A percentile compares a stretch with the other conserved stretches of the same genome.
Conservation (phyloP, 2,329 filamentous ascomycete genomes). For the Fusarium torreyae region DNA sequence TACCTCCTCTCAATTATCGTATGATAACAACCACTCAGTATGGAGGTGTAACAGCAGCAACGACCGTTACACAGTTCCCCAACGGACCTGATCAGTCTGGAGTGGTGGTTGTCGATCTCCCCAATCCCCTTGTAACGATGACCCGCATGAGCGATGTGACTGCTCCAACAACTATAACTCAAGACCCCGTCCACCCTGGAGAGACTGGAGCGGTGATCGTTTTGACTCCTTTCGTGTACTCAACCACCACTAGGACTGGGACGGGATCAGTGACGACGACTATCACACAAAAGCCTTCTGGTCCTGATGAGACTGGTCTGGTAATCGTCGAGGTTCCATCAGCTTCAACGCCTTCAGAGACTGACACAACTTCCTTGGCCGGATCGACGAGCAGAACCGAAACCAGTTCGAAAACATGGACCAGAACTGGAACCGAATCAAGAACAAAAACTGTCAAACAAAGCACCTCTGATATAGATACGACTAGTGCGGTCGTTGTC, state of each 20-base stretch:
- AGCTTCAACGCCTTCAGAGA: background rate
- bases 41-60: background rate
- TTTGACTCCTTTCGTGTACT: background rate
- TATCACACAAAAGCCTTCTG: background rate
- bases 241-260: background rate
- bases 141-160: background rate
- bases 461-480: background rate
- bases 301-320: background rate
- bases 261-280: background rate
- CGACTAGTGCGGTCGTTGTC: background rate
- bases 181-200: background rate
- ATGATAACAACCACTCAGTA: slow-evolving; percentile 9
- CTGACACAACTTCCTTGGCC: background rate
- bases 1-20: slow-evolving; percentile 8
- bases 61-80: background rate
- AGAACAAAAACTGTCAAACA: background rate
- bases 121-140: slow-evolving; percentile 1
- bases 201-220: slow-evolving; percentile 9
- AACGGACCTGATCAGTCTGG: background rate
- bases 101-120: background rate
- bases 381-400: background rate
- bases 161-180: background rate
- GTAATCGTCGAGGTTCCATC: background rate
- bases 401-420: background rate
- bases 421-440: background rate